Conservation (phyloP, 441 rosid species). For the Gossypium davidsonii region DNA sequence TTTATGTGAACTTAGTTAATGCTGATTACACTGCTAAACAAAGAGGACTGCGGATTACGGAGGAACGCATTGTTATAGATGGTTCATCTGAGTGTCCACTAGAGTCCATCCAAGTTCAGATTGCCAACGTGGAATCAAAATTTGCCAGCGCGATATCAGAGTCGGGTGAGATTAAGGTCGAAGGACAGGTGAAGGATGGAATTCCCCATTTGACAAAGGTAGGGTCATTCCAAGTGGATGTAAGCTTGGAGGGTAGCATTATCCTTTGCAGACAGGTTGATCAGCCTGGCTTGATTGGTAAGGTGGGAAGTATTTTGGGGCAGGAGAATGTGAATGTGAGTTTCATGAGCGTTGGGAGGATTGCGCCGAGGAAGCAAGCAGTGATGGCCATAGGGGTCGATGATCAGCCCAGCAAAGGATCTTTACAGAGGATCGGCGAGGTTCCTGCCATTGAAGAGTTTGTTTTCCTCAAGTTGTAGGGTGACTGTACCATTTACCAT, state of each 20-base stretch:
- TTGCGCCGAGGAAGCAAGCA: slow-evolving; percentile 78
- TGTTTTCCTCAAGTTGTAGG: slow-evolving; percentile 38
- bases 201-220: slow-evolving; percentile 67
- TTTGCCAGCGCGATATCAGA: slow-evolving; percentile 82
- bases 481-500: not conserved
- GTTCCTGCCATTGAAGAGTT: slow-evolving; percentile 1
- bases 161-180: slow-evolving; percentile 57
- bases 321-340: slow-evolving; percentile 75
- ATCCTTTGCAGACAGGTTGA: slow-evolving; percentile 85
- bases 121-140: slow-evolving; percentile 73
- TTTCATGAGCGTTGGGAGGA: slow-evolving; percentile 93
- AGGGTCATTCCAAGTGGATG: slow-evolving; percentile 84
- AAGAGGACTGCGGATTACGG: slow-evolving; percentile 75
- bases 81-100: slow-evolving; percentile 74
- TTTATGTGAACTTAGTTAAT: slow-evolving; percentile 77
- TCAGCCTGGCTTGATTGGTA: slow-evolving; percentile 97
- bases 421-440: slow-evolving; percentile 44
- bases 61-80: slow-evolving; percentile 60
- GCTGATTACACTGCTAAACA: slow-evolving; percentile 96
- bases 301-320: slow-evolving; percentile 75
- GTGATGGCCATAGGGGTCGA: slow-evolving; percentile 97
- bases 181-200: slow-evolving; percentile 79
- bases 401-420: slow-evolving; percentile 55
- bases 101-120: slow-evolving; percentile 62
- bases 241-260: slow-evolving; percentile 85